phyloP scores from a whole-genome alignment of 306 rosid genomes.

The Lathyrus sativus region DNA sequence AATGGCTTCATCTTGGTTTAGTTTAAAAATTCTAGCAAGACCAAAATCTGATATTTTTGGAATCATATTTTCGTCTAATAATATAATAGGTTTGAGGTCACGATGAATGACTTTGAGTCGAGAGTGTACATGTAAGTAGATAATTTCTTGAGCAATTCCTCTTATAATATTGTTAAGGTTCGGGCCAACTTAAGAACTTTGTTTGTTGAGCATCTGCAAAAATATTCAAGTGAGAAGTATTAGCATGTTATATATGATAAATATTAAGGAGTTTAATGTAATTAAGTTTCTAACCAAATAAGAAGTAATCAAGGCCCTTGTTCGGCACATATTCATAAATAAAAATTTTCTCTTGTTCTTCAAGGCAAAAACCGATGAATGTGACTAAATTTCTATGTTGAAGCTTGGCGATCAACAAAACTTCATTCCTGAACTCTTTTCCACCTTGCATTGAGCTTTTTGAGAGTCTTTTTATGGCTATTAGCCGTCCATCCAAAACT shows the following conservation, averaged over 20 bases:
- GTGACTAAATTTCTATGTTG: conserved; percentile 25
- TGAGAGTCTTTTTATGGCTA: conserved; percentile 26
- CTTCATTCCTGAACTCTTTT: conserved; percentile 28
- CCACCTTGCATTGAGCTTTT: conserved; percentile 13
- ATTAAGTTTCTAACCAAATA: conserved; percentile 5
- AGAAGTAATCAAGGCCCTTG: conserved; percentile 23
- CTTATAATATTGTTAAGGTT: conserved; percentile 15
- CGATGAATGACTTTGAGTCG: conserved; percentile 29
- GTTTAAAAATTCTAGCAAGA: conserved; percentile 17
- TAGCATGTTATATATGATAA: not conserved
- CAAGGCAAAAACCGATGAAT: conserved; percentile 11
- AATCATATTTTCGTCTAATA: conserved; percentile 24
- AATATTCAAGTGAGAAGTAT: not conserved
- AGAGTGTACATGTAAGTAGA: conserved; percentile 26
- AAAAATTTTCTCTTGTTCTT: conserved; percentile 13
- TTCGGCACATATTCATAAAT: conserved; percentile 22
- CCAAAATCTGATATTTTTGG: conserved; percentile 33
- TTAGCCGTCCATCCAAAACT: conserved; percentile 6
- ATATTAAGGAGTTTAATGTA: not conserved
- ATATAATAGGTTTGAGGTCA: conserved; percentile 27
- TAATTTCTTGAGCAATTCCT: conserved; percentile 30
- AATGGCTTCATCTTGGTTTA: conserved; percentile 25
- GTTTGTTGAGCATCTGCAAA: not conserved
- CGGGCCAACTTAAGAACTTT: conserved; percentile 5
- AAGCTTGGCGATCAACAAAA: conserved; percentile 15